Evolutionary conservation across 192 early-diverging fungal species (phyloP), one percentile per base, ranked within the genome.

Genomic region (Linnemannia zychae): DNA sequence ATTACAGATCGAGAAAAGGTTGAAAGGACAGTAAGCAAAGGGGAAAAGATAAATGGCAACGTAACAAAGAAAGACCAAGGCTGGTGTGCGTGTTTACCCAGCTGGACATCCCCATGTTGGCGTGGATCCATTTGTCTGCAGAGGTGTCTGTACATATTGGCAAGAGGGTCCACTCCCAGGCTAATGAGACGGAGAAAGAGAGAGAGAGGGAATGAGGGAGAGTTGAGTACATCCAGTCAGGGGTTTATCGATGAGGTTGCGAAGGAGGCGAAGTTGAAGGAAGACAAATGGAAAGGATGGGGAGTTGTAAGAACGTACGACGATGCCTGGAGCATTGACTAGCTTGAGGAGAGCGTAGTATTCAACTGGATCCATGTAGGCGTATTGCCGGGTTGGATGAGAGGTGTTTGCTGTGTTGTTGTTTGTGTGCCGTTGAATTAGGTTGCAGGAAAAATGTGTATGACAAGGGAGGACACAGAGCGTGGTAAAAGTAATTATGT

Each of bases 111-210:
- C 50, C 83, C 83, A 85, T 1, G 77, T 65, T 9, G 82, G 81
- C 0, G 76, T 84, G 3, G 82, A 71, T 38, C 31, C 57, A 34
- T 78, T 84, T 13, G 46, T n/a, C 1, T 18, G 16, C 15, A 78
- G 36, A 24, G 82, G 83, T 46, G 83, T 85, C 34, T 79, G 83
- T 48, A 85, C 77, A 70, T 72, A 85, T 75, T 85, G 77, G 40
- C 83, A 85, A 12, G 67, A 33, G 31, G 77, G 77, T 9, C 78
- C 83, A 15, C 57, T 15, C 6, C 83, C 83, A 3, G 52, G 49
- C 83, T 85, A 75, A 9, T 37, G 67, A 49, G 40, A n/a, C n/a
- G 40, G 40, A 44, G 40, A 44, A 44, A n/a, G 40, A 9, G 40
- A 12, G 37, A 66, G 17, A 77, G 28, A 12, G 38, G 28, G n/a